Evolutionary conservation across 2,329 filamentous ascomycete species (phyloP), one percentile per base, ranked within the genome.

Genomic region (Fusarium napiforme): DNA sequence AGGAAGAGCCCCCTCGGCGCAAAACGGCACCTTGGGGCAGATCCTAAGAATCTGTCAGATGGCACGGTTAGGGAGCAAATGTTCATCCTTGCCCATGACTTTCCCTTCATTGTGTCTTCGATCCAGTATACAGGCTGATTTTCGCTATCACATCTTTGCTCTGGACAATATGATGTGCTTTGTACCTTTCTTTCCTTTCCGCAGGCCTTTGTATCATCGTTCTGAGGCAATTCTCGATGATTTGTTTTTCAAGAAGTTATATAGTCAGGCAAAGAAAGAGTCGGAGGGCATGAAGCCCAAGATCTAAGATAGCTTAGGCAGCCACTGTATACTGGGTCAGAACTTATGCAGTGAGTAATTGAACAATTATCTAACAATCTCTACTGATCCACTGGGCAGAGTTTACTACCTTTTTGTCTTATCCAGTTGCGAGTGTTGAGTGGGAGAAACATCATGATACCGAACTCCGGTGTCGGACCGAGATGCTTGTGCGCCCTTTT

Each of bases 381-480:
- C 7, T 12, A 3, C 21, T 4, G 28, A 49, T 32, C 46, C 28
- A 18, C 46, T 32, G 0, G 1, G 21, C 7, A n/a, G 10, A 32
- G 15, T 34, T 30, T 30, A 7, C 7, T 16, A n/a, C 30, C 9
- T 16, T 30, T 47, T 9, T 32, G 28, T 19, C 43, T 46, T 15
- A 28, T 46, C 45, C 21, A 46, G 0, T 21, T 1, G 23, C 1
- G 43, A 26, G 43, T 0, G 11, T 14, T 19, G 3, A 2, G 26
- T 28, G 15, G 23, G 19, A 30, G 16, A 55, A 55, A n/a, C 34
- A n/a, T 40, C 34, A 55, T 30, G 50, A 55, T 14, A 55, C 18
- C 50, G 19, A 40, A 39, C 36, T 55, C 36, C 52, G 52, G 36
- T 55, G 52, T 55, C 52, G 52, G 52, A 30, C 52, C 52, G 50